A percentile compares a stretch with the other conserved stretches of the same genome.
These are phyloP conservation scores for Ascochyta clinopodiicola DNA, from an alignment of 2,329 filamentous ascomycete species.

Conservation along the genomic window DNA sequence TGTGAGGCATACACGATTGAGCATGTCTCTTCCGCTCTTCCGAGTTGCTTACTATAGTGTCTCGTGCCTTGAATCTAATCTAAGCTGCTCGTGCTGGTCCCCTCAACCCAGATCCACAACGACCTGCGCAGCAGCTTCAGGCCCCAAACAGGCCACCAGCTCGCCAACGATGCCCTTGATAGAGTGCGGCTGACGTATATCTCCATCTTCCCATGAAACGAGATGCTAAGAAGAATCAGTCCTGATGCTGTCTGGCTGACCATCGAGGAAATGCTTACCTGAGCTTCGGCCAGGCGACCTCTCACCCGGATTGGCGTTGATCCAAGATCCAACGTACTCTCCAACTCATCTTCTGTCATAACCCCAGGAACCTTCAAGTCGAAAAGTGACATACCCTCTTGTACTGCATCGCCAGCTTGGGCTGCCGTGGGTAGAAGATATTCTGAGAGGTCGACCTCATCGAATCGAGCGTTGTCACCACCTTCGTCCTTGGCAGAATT, in stretches of 20 bases:
- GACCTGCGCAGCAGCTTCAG: slow-evolving; percentile 62
- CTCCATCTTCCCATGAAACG: slow-evolving; percentile 64
- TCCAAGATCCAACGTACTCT: slow-evolving; percentile 62
- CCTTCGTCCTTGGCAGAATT: neutral
- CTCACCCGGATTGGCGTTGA: slow-evolving; percentile 62
- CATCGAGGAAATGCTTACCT: slow-evolving; percentile 36
- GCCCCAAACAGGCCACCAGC: slow-evolving; percentile 69
- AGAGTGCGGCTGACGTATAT: slow-evolving; percentile 57
- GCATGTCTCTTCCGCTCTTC: neutral
- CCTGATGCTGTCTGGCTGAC: slow-evolving; percentile 44
- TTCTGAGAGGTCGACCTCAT: slow-evolving; percentile 22
- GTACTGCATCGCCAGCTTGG: slow-evolving; percentile 45
- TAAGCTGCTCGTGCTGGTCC: neutral
- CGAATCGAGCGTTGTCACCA: neutral
- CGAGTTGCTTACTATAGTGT: neutral
- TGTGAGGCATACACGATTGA: neutral
- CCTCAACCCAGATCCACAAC: slow-evolving; percentile 62
- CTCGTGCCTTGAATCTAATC: neutral
- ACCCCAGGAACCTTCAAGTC: slow-evolving; percentile 72
- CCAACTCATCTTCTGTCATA: slow-evolving; percentile 61
- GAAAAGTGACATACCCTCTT: slow-evolving; percentile 59
- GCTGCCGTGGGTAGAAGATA: slow-evolving; percentile 35
- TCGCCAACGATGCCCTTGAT: slow-evolving; percentile 71
- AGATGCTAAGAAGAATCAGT: slow-evolving; percentile 57
- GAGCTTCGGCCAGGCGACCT: slow-evolving; percentile 38